phyloP scores from a whole-genome alignment of 2,329 filamentous ascomycete genomes.

The Cercospora sp. region DNA sequence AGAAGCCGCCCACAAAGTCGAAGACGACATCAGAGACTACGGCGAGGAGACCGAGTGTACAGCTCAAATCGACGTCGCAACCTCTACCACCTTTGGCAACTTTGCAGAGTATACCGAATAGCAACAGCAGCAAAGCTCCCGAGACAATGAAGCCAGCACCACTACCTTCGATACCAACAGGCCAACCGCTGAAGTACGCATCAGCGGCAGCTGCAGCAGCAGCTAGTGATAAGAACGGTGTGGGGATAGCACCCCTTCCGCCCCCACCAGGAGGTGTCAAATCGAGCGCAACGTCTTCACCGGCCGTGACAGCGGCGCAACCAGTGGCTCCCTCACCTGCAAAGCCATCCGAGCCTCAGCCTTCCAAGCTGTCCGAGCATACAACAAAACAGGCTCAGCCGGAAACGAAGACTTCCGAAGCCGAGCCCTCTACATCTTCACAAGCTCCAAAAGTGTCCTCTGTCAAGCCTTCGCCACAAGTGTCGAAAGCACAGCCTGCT shows the following conservation, averaged over 20 bases:
- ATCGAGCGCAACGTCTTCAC: slow-evolving; percentile 60
- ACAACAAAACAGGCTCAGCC: slow-evolving; percentile 33
- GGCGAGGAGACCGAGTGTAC: slow-evolving; percentile 74
- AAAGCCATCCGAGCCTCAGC: slow-evolving; percentile 34
- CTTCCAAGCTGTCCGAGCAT: slow-evolving; percentile 31
- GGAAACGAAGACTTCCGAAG: slow-evolving; percentile 30
- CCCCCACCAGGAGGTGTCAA: slow-evolving; percentile 72
- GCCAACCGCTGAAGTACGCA: slow-evolving; percentile 92
- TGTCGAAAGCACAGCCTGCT: slow-evolving; percentile 42
- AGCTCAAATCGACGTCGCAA: slow-evolving; percentile 69
- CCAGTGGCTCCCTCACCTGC: slow-evolving; percentile 46
- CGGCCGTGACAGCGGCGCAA: slow-evolving; percentile 42
- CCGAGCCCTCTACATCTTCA: slow-evolving; percentile 19
- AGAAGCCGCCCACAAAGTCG: slow-evolving; percentile 37
- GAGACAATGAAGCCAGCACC: slow-evolving; percentile 89
- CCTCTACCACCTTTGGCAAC: slow-evolving; percentile 91
- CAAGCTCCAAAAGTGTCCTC: slow-evolving; percentile 30
- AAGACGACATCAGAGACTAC: slow-evolving; percentile 62
- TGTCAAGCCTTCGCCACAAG: slow-evolving; percentile 40
- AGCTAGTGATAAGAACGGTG: slow-evolving; percentile 80
- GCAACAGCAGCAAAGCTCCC: slow-evolving; percentile 59
- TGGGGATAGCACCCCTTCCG: slow-evolving; percentile 90
- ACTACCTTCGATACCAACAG: slow-evolving; percentile 77
- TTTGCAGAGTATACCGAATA: slow-evolving; percentile 71
- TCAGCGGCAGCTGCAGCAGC: slow-evolving; percentile 93